These are phyloP conservation scores for Stygiomarasmius scandens DNA, from an alignment of 1,284 basidiomycete species.

Conservation along the genomic window DNA sequence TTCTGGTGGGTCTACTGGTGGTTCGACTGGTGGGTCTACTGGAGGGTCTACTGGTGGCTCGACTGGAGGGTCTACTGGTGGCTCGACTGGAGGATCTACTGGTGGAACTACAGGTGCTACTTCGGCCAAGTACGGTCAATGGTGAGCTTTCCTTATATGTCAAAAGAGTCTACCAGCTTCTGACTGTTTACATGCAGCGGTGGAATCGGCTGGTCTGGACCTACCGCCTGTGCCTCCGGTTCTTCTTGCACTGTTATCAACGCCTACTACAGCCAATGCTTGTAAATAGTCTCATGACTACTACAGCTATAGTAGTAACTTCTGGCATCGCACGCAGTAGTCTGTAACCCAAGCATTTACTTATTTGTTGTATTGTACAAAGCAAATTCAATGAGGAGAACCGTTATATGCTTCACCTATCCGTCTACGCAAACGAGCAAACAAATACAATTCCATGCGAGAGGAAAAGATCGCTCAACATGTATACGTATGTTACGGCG, in stretches of 20 bases:
- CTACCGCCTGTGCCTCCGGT: slow-evolving; percentile 1
- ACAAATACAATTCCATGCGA: too few relatives aligned
- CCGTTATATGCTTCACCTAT: too few relatives aligned
- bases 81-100: neutral
- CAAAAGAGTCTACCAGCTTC: neutral
- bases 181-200: neutral
- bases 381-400: too few relatives aligned
- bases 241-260: slow-evolving; percentile 7
- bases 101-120: neutral
- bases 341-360: too few relatives aligned
- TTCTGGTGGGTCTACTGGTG: neutral
- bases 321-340: too few relatives aligned
- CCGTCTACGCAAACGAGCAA: too few relatives aligned
- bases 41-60: neutral
- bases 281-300: slow-evolving; percentile 1
- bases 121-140: slow-evolving; percentile 2
- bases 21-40: neutral
- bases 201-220: slow-evolving; percentile 8
- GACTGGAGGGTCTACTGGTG: neutral
- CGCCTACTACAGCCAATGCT: slow-evolving; percentile 4
- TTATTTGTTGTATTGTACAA: too few relatives aligned
- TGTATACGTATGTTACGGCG: too few relatives aligned
- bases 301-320: too few relatives aligned
- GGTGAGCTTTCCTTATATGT: neutral
- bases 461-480: too few relatives aligned